These are phyloP conservation scores for Candida rishiriensis DNA, from an alignment of 805 yeast genomes.

Conservation along the genomic window DNA sequence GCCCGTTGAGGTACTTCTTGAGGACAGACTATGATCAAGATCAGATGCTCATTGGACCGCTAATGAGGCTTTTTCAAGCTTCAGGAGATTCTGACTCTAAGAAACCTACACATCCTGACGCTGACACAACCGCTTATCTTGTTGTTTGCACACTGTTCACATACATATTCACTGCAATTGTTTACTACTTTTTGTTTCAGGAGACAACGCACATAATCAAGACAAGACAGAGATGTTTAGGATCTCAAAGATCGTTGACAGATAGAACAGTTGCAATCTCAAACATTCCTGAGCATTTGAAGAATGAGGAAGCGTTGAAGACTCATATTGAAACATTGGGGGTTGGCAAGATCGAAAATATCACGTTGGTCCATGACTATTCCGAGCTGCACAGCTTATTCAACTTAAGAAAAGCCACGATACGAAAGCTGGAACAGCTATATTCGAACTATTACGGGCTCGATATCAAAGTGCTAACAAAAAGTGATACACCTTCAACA, in stretches of 20 bases:
- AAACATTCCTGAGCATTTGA: conserved; percentile 47
- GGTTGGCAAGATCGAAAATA: conserved; percentile 49
- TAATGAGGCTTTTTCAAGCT: conserved; percentile 6
- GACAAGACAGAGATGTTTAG: conserved; percentile 53
- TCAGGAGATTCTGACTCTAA: conserved; percentile 5
- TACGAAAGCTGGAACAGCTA: conserved; percentile 35
- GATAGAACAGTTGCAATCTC: conserved; percentile 55
- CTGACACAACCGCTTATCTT: conserved; percentile 33
- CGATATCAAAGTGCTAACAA: conserved; percentile 31
- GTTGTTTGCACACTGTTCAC: conserved; percentile 55
- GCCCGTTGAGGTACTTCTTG: conserved; percentile 48
- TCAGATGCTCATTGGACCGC: conserved; percentile 4
- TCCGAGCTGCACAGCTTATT: conserved; percentile 37
- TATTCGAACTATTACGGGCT: conserved; percentile 41
- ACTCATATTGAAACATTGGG: conserved; percentile 50
- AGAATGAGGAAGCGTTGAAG: conserved; percentile 40
- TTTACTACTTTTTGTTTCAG: conserved; percentile 39
- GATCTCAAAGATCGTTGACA: conserved; percentile 54
- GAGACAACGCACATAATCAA: conserved; percentile 46
- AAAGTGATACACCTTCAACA: conserved; percentile 22
- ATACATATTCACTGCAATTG: conserved; percentile 46
- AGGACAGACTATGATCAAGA: conserved; percentile 45
- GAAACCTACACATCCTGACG: conserved; percentile 19
- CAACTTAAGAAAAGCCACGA: conserved; percentile 27
- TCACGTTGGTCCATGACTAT: conserved; percentile 42